Conservation (phyloP, 225 moss, liverwort and hornwort species). For the Polytrichum formosum region DNA sequence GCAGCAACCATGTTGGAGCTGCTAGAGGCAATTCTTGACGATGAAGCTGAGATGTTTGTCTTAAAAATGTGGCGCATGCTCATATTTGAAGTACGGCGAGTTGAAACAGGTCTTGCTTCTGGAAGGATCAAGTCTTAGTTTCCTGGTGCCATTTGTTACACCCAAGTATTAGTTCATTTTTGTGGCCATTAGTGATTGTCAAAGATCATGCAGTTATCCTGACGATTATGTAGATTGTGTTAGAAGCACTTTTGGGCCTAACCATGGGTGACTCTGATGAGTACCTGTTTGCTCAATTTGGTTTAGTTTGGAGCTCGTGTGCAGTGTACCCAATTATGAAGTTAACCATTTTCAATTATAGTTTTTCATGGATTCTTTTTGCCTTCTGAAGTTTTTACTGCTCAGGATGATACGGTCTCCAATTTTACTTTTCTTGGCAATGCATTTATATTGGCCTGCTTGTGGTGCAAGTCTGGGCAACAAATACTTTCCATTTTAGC, state of each 20-base stretch:
- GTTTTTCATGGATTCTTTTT: too few species aligned
- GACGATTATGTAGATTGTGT: neutral
- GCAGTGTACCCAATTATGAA: neutral
- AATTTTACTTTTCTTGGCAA: too few species aligned
- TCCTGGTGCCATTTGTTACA: constrained; percentile 3
- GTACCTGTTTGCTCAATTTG: neutral
- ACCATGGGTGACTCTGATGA: neutral
- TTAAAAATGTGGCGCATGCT: constrained; percentile 99
- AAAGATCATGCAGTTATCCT: neutral
- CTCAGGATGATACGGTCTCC: too few species aligned
- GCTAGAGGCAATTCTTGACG: constrained; percentile 83
- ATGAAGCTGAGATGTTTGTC: constrained; percentile 96
- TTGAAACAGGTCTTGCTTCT: constrained; percentile 87
- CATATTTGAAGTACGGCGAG: constrained; percentile 90
- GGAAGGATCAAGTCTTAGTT: constrained; percentile 31
- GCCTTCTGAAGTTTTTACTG: too few species aligned
- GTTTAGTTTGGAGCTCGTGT: constrained; percentile 1
- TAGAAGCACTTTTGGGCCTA: neutral
- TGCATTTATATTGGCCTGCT: too few species aligned
- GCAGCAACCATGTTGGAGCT: constrained; percentile 86
- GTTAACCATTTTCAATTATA: neutral
- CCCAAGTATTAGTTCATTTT: constrained; percentile 3
- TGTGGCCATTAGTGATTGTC: neutral
- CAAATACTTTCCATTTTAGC: too few species aligned
- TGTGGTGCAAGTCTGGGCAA: too few species aligned